Conservation (phyloP, 176 grass and related monocot genomes). For the Paspalum vaginatum region DNA sequence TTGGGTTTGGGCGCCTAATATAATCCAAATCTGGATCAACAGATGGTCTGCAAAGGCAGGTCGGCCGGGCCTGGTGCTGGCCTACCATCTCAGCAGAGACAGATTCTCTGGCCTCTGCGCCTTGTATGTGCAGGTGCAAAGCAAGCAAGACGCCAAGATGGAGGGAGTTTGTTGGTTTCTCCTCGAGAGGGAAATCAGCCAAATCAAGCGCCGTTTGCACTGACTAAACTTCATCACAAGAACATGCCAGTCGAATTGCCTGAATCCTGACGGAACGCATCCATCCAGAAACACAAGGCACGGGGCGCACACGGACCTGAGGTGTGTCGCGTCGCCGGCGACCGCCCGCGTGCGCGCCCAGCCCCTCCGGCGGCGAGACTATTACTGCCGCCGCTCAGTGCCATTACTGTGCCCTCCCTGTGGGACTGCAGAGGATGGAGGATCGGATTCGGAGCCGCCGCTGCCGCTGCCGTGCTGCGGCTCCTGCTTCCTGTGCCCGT, state of each 20-base stretch:
- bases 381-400: neutral
- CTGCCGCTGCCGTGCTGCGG: too few species aligned
- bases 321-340: constrained; percentile 6
- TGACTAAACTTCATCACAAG: too few species aligned
- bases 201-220: too few species aligned
- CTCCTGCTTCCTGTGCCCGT: too few species aligned
- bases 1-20: constrained; percentile 11
- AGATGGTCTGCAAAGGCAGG: neutral
- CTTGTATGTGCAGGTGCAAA: neutral
- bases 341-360: constrained; percentile 17
- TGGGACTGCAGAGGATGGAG: too few species aligned
- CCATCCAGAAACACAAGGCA: too few species aligned
- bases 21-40: constrained; percentile 12
- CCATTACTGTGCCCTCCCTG: too few species aligned
- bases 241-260: too few species aligned
- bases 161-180: neutral
- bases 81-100: too few species aligned
- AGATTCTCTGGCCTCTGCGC: neutral
- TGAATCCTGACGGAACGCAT: too few species aligned
- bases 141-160: neutral
- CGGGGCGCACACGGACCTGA: neutral
- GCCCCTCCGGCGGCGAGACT: too few species aligned
- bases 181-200: neutral
- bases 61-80: neutral
- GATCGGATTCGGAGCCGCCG: too few species aligned